Conservation (phyloP, 139 green algal species). For the Yamagishiella unicocca region DNA sequence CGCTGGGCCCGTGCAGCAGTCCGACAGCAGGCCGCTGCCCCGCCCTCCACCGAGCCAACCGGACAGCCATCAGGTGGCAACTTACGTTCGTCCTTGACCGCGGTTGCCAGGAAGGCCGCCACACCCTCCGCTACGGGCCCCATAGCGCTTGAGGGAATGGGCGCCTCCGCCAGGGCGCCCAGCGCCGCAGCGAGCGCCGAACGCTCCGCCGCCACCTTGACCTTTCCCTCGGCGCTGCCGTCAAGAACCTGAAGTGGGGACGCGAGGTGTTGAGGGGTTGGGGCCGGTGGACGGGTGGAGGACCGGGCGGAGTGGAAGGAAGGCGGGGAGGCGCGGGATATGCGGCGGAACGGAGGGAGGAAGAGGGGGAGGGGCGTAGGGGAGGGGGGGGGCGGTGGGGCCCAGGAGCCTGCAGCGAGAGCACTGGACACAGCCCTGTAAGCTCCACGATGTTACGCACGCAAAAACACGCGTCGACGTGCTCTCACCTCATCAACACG, state of each 20-base stretch:
- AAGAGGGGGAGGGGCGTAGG: background rate
- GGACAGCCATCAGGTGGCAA: background rate
- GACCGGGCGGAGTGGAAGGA: background rate
- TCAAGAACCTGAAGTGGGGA: conserved; percentile 64
- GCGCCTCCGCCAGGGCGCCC: conserved; percentile 54
- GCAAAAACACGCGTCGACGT: too few relatives aligned
- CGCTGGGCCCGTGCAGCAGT: too few relatives aligned
- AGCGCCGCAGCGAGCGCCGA: conserved; percentile 65
- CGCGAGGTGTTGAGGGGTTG: too few relatives aligned
- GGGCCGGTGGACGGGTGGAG: too few relatives aligned
- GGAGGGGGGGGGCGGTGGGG: background rate
- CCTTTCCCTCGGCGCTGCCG: conserved; percentile 77
- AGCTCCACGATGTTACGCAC: too few relatives aligned
- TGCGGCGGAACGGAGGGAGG: background rate
- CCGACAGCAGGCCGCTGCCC: too few relatives aligned
- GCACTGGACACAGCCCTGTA: too few relatives aligned
- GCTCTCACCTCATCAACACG: too few relatives aligned
- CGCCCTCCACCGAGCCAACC: too few relatives aligned
- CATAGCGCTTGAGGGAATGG: background rate
- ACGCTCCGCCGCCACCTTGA: conserved; percentile 76
- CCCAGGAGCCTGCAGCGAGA: too few relatives aligned
- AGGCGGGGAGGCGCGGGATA: background rate
- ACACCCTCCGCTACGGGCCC: background rate
- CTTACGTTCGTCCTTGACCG: conserved; percentile 60
- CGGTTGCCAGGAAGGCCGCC: conserved; percentile 37